These are phyloP conservation scores for Glarea lozoyensis DNA, from an alignment of 495 filamentous ascomycete genomes.

Conservation along the genomic window DNA sequence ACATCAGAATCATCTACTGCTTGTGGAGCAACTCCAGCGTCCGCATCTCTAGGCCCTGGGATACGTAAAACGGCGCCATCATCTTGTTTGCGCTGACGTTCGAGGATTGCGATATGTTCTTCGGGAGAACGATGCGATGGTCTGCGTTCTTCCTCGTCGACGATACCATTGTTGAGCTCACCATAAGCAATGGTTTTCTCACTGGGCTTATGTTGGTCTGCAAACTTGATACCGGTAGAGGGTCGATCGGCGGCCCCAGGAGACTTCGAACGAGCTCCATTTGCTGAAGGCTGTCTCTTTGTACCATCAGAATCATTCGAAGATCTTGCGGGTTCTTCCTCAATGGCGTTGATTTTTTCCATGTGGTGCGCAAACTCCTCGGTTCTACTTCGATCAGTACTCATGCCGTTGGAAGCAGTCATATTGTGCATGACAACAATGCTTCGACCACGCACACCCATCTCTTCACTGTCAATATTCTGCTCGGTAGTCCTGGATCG, in stretches of 20 bases:
- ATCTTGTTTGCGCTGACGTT: slow-evolving; percentile 70
- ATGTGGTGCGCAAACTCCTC: slow-evolving; percentile 2
- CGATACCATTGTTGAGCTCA: slow-evolving; percentile 30
- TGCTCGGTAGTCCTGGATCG: slow-evolving; percentile 35
- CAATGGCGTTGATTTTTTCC: slow-evolving; percentile 14
- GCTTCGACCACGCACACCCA: slow-evolving; percentile 58
- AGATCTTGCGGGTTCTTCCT: slow-evolving; percentile 16
- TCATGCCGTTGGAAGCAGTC: slow-evolving; percentile 18
- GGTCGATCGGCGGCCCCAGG: background rate
- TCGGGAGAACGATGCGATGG: slow-evolving; percentile 53
- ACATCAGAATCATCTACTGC: slow-evolving; percentile 42
- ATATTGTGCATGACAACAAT: slow-evolving; percentile 66
- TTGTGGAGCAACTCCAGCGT: slow-evolving; percentile 64
- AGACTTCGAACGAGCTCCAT: background rate
- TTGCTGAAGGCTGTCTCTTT: slow-evolving; percentile 6
- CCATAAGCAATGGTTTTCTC: too few relatives aligned
- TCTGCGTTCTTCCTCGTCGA: slow-evolving; percentile 28
- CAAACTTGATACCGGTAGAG: slow-evolving; percentile 51
- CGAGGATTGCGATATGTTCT: slow-evolving; percentile 77
- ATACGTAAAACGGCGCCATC: slow-evolving; percentile 70
- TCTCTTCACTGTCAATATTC: slow-evolving; percentile 44
- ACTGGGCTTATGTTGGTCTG: slow-evolving; percentile 46
- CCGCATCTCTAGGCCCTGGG: slow-evolving; percentile 78
- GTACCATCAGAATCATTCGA: slow-evolving; percentile 4
- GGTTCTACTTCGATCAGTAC: slow-evolving; percentile 6